phyloP scores from a whole-genome alignment of 2,329 filamentous ascomycete species.

The Anisogramma anomala region DNA sequence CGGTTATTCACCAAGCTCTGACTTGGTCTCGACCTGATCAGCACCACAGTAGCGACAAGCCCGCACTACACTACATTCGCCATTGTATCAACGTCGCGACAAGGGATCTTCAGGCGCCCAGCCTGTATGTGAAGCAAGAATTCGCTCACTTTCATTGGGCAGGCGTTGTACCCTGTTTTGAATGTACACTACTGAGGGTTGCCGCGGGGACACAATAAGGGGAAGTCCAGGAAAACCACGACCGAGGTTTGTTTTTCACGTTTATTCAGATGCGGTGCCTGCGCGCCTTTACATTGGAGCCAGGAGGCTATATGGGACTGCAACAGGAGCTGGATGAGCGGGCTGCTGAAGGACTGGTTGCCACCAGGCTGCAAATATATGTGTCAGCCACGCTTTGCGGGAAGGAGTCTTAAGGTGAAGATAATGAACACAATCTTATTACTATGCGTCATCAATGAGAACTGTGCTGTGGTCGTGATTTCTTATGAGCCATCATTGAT shows the following conservation, averaged over 20 bases:
- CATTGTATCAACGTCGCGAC: background rate
- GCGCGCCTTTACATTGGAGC: background rate
- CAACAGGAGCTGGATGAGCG: constrained; percentile 9
- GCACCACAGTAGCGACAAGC: background rate
- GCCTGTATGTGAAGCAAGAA: background rate
- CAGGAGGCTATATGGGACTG: background rate
- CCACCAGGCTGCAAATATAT: background rate
- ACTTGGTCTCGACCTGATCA: background rate
- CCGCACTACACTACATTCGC: background rate
- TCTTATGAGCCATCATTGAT: too few relatives aligned
- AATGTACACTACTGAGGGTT: constrained; percentile 11
- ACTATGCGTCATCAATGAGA: background rate
- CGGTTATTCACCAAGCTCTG: background rate
- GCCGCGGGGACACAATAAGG: constrained; percentile 1
- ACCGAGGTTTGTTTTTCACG: constrained; percentile 3
- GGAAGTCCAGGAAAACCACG: background rate
- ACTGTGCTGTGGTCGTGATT: too few relatives aligned
- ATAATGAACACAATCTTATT: constrained; percentile 4
- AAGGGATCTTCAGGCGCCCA: background rate
- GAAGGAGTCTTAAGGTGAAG: too few relatives aligned
- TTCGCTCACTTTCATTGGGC: background rate
- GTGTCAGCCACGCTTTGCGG: too few relatives aligned
- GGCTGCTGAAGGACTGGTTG: background rate
- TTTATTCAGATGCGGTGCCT: background rate
- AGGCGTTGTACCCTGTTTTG: constrained; percentile 8